These are phyloP conservation scores for Sugiyamaella floridensis DNA, from an alignment of 805 yeast genomes.

Conservation along the genomic window DNA sequence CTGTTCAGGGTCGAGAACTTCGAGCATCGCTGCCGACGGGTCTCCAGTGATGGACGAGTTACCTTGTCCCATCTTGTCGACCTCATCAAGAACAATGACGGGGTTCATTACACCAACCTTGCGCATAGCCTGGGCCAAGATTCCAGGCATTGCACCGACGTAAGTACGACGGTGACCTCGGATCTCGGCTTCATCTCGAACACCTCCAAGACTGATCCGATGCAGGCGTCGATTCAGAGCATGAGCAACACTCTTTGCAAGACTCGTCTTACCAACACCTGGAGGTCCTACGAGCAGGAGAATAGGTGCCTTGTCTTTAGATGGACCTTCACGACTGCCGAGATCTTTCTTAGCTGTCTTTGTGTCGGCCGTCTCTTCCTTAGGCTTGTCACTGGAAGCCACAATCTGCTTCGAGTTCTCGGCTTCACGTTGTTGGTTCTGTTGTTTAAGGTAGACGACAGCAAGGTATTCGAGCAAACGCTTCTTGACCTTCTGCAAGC, in stretches of 20 bases:
- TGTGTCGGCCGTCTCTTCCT: background rate
- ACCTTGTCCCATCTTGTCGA: slow-evolving; percentile 63
- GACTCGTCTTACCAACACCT: slow-evolving; percentile 86
- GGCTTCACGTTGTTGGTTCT: slow-evolving; percentile 6
- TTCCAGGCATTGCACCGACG: slow-evolving; percentile 89
- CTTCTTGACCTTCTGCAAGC: slow-evolving; percentile 64
- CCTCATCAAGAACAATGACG: slow-evolving; percentile 74
- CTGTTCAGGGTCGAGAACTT: slow-evolving; percentile 87
- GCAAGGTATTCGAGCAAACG: slow-evolving; percentile 75
- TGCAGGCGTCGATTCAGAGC: slow-evolving; percentile 70
- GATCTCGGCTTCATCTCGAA: slow-evolving; percentile 81
- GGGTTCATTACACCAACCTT: slow-evolving; percentile 77
- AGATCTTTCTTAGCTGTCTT: background rate
- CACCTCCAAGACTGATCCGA: slow-evolving; percentile 78
- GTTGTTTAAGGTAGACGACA: slow-evolving; percentile 52
- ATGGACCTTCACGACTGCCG: slow-evolving; percentile 1
- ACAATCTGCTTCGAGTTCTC: slow-evolving; percentile 17
- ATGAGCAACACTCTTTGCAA: slow-evolving; percentile 74
- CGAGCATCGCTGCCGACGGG: slow-evolving; percentile 83
- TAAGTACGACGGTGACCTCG: slow-evolving; percentile 88
- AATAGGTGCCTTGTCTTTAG: slow-evolving; percentile 53
- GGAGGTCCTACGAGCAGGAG: slow-evolving; percentile 85
- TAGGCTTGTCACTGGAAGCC: background rate
- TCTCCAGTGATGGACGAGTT: slow-evolving; percentile 62
- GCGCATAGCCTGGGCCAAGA: slow-evolving; percentile 66